phyloP scores from a whole-genome alignment of 2,329 filamentous ascomycete species.

The Colletotrichum theobromicola region DNA sequence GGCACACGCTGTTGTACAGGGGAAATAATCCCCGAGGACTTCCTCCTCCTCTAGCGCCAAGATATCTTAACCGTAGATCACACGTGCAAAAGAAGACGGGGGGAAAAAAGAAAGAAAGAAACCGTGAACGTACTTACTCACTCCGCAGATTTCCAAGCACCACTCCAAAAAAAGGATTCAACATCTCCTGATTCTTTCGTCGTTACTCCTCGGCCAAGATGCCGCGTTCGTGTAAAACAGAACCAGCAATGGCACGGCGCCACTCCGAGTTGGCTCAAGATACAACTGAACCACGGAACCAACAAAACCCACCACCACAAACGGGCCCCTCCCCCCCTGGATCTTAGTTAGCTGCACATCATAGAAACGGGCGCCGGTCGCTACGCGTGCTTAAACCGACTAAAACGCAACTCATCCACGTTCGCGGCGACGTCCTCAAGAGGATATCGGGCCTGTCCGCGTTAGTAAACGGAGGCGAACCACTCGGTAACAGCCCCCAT shows the following conservation, averaged over 20 bases:
- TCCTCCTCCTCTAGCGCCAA: background rate
- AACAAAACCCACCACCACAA: background rate
- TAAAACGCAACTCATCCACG: background rate
- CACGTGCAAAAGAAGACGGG: background rate
- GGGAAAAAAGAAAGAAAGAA: background rate
- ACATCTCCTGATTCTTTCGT: background rate
- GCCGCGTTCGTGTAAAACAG: background rate
- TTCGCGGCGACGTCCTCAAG: background rate
- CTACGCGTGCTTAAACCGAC: background rate
- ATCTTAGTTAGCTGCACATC: background rate
- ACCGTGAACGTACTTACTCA: background rate
- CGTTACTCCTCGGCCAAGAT: background rate
- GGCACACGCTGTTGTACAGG: background rate
- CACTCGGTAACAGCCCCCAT: background rate
- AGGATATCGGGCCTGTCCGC: too few species aligned
- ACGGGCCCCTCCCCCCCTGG: background rate
- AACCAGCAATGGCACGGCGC: background rate
- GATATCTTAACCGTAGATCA: background rate
- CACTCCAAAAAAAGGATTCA: background rate
- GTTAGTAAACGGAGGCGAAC: background rate
- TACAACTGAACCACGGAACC: background rate
- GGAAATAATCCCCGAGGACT: background rate
- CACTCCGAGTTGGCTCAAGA: background rate
- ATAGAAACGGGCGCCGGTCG: background rate
- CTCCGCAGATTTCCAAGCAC: background rate